phyloP scores from a whole-genome alignment of 306 rosid species.

The Prosopis cineraria region DNA sequence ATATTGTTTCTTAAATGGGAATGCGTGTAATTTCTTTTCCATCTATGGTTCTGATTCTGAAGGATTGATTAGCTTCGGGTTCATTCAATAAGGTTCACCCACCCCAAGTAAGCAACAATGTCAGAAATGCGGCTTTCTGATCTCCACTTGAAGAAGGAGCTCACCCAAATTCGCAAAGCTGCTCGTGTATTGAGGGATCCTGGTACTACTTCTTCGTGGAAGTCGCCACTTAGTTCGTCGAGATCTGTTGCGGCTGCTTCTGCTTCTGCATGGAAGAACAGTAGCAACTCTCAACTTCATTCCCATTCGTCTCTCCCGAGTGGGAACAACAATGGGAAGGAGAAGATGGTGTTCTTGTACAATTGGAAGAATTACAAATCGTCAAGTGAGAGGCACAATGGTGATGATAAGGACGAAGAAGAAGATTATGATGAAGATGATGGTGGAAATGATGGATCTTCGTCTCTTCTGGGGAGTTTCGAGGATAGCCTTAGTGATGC shows the following conservation, averaged over 20 bases:
- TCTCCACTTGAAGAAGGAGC: constrained; percentile 86
- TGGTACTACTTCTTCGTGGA: constrained; percentile 91
- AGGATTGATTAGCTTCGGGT: not conserved
- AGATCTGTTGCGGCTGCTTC: constrained; percentile 60
- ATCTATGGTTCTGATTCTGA: constrained; percentile 19
- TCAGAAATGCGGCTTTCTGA: constrained; percentile 72
- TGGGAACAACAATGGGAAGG: constrained; percentile 30
- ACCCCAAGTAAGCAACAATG: constrained; percentile 36
- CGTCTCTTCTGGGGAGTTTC: constrained; percentile 58
- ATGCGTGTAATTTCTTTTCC: constrained; percentile 24
- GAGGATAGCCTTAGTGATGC: constrained; percentile 81
- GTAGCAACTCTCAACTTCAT: constrained; percentile 9
- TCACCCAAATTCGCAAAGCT: constrained; percentile 96
- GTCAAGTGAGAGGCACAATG: constrained; percentile 45
- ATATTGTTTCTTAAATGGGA: constrained; percentile 1
- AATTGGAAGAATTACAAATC: constrained; percentile 85
- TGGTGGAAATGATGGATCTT: constrained; percentile 48
- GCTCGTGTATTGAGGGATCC: constrained; percentile 93
- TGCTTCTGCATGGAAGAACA: constrained; percentile 43
- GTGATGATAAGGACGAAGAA: constrained; percentile 34
- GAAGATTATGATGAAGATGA: constrained; percentile 46
- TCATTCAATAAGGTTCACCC: not conserved
- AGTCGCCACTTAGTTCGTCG: constrained; percentile 80
- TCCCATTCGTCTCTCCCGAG: constrained; percentile 4
- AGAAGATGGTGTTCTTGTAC: constrained; percentile 70